Percentiles rank a stretch among this genome's conserved stretches.
These are phyloP conservation scores for Solanum pimpinellifolium DNA, from an alignment of 257 asterid species.

Conservation along the genomic window DNA sequence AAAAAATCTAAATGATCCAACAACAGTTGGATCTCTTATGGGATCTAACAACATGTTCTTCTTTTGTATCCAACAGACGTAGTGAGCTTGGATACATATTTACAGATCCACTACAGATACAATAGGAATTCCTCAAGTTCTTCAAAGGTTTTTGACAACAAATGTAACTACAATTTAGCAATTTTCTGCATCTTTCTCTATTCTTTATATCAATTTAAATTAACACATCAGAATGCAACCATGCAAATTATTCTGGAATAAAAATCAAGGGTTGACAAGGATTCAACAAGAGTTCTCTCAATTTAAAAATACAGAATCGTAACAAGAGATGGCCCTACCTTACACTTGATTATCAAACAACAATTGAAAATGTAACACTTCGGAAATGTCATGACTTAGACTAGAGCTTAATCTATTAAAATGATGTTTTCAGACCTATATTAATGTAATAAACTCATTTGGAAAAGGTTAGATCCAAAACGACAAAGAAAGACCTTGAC, in stretches of 20 bases:
- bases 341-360: no score
- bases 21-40: not conserved
- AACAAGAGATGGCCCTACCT: no score
- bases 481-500: no score
- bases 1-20: not conserved
- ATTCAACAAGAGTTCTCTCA: not conserved
- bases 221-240: not conserved
- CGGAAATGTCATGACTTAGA: no score
- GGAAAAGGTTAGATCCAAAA: no score
- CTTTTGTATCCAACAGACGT: not conserved
- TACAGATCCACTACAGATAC: not conserved
- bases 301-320: not conserved
- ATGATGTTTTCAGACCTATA: no score
- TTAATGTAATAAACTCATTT: no score
- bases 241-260: not conserved
- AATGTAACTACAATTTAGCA: not conserved
- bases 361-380: no score
- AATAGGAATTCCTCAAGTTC: not conserved
- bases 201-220: no score
- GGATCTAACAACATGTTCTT: not conserved
- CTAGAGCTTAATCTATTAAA: no score
- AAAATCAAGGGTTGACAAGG: not conserved
- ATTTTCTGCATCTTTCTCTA: not conserved
- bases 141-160: not conserved
- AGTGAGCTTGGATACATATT: not conserved